Percentiles rank a stretch among this genome's conserved stretches.
These are phyloP conservation scores for Picochlorum sp. DNA, from an alignment of 139 green algal species.

Conservation along the genomic window DNA sequence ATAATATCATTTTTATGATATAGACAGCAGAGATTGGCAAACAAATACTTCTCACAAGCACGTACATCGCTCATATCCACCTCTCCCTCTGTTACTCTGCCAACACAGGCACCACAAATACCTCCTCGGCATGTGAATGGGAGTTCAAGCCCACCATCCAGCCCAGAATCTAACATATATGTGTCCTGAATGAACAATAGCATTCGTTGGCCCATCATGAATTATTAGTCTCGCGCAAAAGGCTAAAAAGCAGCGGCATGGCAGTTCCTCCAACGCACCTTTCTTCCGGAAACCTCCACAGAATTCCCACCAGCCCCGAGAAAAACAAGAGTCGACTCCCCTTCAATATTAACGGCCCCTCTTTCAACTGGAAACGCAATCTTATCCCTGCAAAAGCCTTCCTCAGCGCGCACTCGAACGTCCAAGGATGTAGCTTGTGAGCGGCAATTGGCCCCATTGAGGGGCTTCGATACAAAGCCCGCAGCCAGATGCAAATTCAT, in stretches of 20 bases:
- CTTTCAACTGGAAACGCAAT: slow-evolving; percentile 21
- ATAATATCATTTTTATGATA: neutral
- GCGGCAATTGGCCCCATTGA: neutral
- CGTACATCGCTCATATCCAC: slow-evolving; percentile 70
- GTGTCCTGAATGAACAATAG: slow-evolving; percentile 35
- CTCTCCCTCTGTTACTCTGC: slow-evolving; percentile 45
- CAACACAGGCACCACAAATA: slow-evolving; percentile 72
- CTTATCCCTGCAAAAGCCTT: slow-evolving; percentile 61
- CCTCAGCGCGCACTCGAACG: slow-evolving; percentile 15
- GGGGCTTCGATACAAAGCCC: neutral
- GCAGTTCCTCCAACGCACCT: slow-evolving; percentile 4
- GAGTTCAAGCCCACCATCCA: slow-evolving; percentile 75
- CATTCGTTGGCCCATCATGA: neutral
- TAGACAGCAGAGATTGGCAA: neutral
- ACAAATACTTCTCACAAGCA: neutral
- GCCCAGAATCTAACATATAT: slow-evolving; percentile 86
- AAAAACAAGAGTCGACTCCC: slow-evolving; percentile 51
- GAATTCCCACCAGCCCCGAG: slow-evolving; percentile 40
- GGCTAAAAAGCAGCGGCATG: neutral
- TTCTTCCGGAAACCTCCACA: slow-evolving; percentile 33
- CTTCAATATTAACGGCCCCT: slow-evolving; percentile 19
- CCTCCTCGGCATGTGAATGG: slow-evolving; percentile 77
- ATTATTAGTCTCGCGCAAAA: neutral
- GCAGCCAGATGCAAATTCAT: neutral
- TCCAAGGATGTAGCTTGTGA: neutral